A percentile compares a stretch with the other conserved stretches of the same genome.
Conservation (phyloP, 2,329 filamentous ascomycete species). For the Phaeosphaeria sp. region DNA sequence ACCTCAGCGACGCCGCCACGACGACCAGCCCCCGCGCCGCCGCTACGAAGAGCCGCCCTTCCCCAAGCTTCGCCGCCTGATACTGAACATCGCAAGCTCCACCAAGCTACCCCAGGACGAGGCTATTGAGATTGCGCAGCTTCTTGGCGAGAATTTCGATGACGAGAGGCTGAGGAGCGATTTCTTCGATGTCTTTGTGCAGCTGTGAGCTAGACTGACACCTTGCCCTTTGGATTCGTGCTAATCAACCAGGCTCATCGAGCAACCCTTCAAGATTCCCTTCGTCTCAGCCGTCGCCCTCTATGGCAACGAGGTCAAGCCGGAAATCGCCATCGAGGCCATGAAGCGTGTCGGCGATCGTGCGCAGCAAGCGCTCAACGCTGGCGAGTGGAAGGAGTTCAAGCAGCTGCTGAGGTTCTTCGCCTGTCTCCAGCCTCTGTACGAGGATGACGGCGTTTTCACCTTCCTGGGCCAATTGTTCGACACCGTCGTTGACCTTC, state of each 20-base stretch:
- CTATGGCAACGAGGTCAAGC: conserved; percentile 77
- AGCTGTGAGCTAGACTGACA: conserved; percentile 63
- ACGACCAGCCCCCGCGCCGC: conserved; percentile 38
- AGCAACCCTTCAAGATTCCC: conserved; percentile 98
- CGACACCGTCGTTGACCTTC: conserved; percentile 85
- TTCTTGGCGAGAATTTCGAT: conserved; percentile 76
- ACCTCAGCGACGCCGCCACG: conserved; percentile 39
- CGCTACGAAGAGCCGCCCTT: conserved; percentile 45
- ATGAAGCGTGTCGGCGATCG: conserved; percentile 67
- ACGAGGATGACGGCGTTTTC: conserved; percentile 86
- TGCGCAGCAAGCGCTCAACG: conserved; percentile 71
- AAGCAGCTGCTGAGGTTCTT: conserved; percentile 91
- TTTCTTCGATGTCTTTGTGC: conserved; percentile 76
- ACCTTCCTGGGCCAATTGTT: conserved; percentile 89
- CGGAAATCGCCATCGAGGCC: conserved; percentile 75
- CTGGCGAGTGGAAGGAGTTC: conserved; percentile 85
- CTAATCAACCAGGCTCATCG: conserved; percentile 63
- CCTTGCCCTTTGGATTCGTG: background rate
- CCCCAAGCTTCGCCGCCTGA: conserved; percentile 42
- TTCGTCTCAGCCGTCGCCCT: conserved; percentile 87
- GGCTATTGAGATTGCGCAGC: conserved; percentile 57
- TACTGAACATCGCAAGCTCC: conserved; percentile 48
- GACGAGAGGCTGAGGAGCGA: conserved; percentile 78
- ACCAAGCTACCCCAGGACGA: conserved; percentile 47
- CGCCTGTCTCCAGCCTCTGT: conserved; percentile 80